Evolutionary conservation across 257 asterid species (phyloP).

Genomic region (Solanum rostratum): DNA sequence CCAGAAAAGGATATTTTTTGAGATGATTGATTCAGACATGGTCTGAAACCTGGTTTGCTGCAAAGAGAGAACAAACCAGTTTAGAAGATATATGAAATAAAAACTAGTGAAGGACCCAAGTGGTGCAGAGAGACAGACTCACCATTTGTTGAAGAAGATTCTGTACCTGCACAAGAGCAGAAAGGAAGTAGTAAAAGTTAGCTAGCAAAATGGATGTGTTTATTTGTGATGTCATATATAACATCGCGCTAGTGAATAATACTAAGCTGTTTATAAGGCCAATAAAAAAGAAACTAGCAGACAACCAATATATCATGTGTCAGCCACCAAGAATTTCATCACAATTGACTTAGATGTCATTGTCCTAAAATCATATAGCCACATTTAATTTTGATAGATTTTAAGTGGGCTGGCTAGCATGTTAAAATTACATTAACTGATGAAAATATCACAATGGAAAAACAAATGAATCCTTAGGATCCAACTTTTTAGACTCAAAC

Average conservation of each 20-base stretch:
- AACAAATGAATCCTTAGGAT: neutral
- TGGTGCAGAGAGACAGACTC: conserved; percentile 5
- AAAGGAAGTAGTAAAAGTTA: neutral
- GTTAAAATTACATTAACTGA: neutral
- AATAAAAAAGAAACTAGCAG: neutral
- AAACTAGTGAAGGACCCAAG: neutral
- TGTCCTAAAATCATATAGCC: neutral
- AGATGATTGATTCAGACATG: conserved; percentile 83
- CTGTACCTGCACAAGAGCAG: conserved; percentile 52
- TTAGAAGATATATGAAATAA: neutral
- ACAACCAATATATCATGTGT: neutral
- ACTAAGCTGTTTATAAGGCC: neutral
- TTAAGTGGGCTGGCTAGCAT: neutral
- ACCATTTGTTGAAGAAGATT: conserved; percentile 86
- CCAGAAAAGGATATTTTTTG: conserved; percentile 70
- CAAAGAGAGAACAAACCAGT: conserved; percentile 11
- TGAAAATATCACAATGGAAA: neutral
- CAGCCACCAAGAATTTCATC: neutral
- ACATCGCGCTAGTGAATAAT: neutral
- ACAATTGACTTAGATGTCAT: neutral
- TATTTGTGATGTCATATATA: neutral
- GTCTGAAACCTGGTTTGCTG: conserved; percentile 92
- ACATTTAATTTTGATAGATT: neutral
- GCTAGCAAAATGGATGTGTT: neutral
- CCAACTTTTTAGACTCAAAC: neutral